Conservation (phyloP, 768 basidiomycete genomes). For the Pseudohyphozyma bogoriensis region DNA sequence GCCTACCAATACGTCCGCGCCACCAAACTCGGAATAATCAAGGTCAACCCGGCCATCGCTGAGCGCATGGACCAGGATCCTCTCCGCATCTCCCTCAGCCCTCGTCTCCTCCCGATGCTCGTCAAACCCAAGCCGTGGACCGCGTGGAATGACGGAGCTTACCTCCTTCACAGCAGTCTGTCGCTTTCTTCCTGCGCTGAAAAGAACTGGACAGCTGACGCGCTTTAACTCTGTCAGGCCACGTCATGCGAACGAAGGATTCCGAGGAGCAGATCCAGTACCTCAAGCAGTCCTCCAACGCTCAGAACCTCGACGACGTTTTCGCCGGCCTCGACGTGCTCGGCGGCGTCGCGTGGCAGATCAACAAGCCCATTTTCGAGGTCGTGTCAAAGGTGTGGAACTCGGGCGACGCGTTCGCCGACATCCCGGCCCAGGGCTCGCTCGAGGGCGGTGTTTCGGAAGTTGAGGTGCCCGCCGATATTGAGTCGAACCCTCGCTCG, state of each 20-base stretch:
- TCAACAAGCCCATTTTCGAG: constrained; percentile 70
- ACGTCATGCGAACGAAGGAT: constrained; percentile 88
- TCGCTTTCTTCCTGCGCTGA: constrained; percentile 5
- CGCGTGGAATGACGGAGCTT: constrained; percentile 64
- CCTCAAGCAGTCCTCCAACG: constrained; percentile 59
- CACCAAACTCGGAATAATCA: constrained; percentile 82
- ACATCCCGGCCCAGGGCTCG: constrained; percentile 65
- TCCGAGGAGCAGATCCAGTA: constrained; percentile 68
- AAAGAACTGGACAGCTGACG: too few relatives aligned
- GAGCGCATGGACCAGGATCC: constrained; percentile 67
- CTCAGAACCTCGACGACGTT: constrained; percentile 69
- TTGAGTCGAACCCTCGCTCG: constrained; percentile 46
- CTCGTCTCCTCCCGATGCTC: constrained; percentile 92
- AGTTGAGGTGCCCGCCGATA: constrained; percentile 46
- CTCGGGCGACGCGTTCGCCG: constrained; percentile 64
- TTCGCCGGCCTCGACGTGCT: constrained; percentile 84
- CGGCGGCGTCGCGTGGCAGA: constrained; percentile 77
- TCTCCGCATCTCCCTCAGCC: constrained; percentile 63
- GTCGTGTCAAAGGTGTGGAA: constrained; percentile 77
- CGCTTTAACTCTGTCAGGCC: constrained; percentile 40
- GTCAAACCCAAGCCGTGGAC: constrained; percentile 83
- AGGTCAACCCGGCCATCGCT: constrained; percentile 68
- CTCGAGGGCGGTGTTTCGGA: constrained; percentile 43
- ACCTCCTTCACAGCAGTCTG: constrained; percentile 66
- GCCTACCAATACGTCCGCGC: constrained; percentile 90